Base-by-base conservation (phyloP, 2,329 filamentous ascomycete species). In the Onygena corvina region DNA sequence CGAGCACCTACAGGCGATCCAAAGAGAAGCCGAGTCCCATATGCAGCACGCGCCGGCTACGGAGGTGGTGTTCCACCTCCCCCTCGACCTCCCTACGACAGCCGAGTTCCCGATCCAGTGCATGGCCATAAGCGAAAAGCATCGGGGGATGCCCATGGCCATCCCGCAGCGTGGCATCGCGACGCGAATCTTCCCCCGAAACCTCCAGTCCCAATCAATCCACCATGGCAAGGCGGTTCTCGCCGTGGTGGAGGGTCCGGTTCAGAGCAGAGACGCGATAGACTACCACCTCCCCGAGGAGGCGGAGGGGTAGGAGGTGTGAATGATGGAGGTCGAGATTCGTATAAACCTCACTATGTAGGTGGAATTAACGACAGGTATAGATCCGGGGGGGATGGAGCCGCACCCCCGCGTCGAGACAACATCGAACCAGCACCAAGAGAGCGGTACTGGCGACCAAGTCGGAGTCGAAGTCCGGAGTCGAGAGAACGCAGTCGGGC, bases 131-230 rank as follows among this genome's bases (percentile, higher is more conserved):
- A 52, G 34, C 56, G 54, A 34, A 55, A 56, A 46, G 51, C 46
- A 30, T 53, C 49, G 3, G 59, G 59, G 18, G 60, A 61, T 30
- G 46, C 53, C 12, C 47, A 52, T 29, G 55, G 58, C 30, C 56
- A 59, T 7, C 55, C 59, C 46, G 56, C 60, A 8, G 54, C 56
- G 8, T 58, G 60, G 48, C 58, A 61, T 34, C 58, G 61, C 51
- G 64, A 67, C 18, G 54, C 55, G 7, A 60, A 63, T 6, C 56
- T 69, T 14, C 66, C 66, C 11, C 65, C 65, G 21, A 66, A 64
- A 42, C 66, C 66, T 14, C 65, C 66, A 2, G 50, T 55, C 3
- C 52, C 65, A 40, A 51, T 53, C 29, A 57, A 63, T 38, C 36
- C 36, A 33, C 52, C 49, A 29, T 64, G 61, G 61, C 53, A 57